Evolutionary conservation across 2,329 filamentous ascomycete genomes (phyloP).

Genomic region (Fusarium nurragi): DNA sequence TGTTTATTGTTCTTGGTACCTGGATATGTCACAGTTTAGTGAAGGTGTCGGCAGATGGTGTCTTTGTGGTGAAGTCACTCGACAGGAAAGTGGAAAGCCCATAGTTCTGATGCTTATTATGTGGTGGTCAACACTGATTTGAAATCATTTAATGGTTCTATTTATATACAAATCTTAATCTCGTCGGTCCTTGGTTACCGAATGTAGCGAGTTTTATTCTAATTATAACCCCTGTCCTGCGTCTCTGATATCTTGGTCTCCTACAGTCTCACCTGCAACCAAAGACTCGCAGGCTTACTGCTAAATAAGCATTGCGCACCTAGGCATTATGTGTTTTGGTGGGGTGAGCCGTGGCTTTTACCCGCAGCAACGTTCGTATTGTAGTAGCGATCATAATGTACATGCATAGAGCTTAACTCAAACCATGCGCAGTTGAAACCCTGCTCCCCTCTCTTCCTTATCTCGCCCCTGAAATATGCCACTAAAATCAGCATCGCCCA

Average conservation of each 20-base stretch:
- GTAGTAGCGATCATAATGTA: neutral
- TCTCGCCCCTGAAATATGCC: slow-evolving; percentile 75
- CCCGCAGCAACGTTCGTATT: neutral
- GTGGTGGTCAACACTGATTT: slow-evolving; percentile 30
- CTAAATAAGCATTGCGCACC: neutral
- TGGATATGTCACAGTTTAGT: slow-evolving; percentile 26
- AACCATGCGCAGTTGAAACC: slow-evolving; percentile 72
- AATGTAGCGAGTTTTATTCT: slow-evolving; percentile 4
- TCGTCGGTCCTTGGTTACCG: slow-evolving; percentile 21
- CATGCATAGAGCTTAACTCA: slow-evolving; percentile 25
- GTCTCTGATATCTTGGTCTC: neutral
- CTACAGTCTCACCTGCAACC: neutral
- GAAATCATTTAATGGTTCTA: slow-evolving; percentile 38
- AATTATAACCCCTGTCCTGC: neutral
- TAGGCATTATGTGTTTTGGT: neutral
- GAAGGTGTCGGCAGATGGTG: slow-evolving; percentile 37
- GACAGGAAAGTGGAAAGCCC: slow-evolving; percentile 19
- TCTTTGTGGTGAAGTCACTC: slow-evolving; percentile 22
- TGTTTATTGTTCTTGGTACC: slow-evolving; percentile 18
- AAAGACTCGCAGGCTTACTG: neutral
- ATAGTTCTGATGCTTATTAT: slow-evolving; percentile 38
- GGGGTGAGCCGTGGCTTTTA: neutral
- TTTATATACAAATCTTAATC: slow-evolving; percentile 42
- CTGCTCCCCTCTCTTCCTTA: slow-evolving; percentile 71
- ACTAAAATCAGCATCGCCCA: slow-evolving; percentile 71